phyloP scores from a whole-genome alignment of 2,329 filamentous ascomycete species.

The Fusarium praegraminearum region DNA sequence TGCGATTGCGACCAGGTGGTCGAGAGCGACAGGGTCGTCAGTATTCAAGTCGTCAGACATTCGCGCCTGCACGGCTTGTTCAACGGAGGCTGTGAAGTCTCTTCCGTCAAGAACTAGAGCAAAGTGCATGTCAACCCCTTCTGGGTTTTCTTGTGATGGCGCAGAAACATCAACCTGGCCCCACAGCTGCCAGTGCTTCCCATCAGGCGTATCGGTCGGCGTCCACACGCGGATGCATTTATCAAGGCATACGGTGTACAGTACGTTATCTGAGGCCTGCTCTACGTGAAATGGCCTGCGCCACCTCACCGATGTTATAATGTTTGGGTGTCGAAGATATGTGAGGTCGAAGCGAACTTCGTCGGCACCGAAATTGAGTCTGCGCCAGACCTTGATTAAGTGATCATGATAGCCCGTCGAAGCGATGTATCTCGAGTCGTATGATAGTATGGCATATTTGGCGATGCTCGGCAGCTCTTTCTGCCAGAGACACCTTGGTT shows the following conservation, averaged over 20 bases:
- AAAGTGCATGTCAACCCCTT: conserved; percentile 46
- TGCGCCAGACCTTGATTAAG: conserved; percentile 92
- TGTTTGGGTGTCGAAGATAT: conserved; percentile 85
- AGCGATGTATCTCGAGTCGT: conserved; percentile 88
- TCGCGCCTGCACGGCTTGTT: conserved; percentile 75
- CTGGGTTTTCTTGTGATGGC: conserved; percentile 68
- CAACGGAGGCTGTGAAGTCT: conserved; percentile 82
- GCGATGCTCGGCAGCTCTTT: conserved; percentile 78
- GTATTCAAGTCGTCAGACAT: conserved; percentile 67
- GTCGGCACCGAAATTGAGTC: conserved; percentile 83
- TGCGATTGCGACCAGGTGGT: conserved; percentile 87
- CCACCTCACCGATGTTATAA: conserved; percentile 90
- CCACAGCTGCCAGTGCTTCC: conserved; percentile 82
- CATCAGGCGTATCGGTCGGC: conserved; percentile 76
- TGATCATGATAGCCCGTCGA: conserved; percentile 82
- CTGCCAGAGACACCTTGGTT: conserved; percentile 75
- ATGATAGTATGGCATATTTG: conserved; percentile 82
- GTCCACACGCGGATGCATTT: conserved; percentile 86
- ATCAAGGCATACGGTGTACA: conserved; percentile 91
- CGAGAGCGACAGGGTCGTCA: conserved; percentile 75
- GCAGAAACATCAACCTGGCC: conserved; percentile 80
- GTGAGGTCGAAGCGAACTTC: conserved; percentile 90
- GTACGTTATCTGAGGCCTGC: conserved; percentile 83
- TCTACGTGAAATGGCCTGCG: conserved; percentile 80
- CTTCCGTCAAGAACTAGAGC: conserved; percentile 86